Conservation (phyloP, 2,329 filamentous ascomycete species). For the Clarireedia monteithiana region DNA sequence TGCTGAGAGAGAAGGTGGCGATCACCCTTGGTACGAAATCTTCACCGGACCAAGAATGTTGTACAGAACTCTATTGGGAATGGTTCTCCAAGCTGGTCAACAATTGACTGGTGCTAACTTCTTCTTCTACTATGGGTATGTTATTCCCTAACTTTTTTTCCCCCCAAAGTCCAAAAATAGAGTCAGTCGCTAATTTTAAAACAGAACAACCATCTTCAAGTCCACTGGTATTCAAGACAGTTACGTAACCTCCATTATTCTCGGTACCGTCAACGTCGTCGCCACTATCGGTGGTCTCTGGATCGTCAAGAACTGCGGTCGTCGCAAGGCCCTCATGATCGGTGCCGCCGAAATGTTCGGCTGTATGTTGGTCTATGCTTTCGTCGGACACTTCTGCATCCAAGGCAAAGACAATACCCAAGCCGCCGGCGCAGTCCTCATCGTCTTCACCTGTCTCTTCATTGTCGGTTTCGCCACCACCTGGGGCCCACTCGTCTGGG, state of each 20-base stretch:
- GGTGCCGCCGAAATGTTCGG: conserved; percentile 55
- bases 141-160: background rate
- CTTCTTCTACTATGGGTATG: conserved; percentile 53
- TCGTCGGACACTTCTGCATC: conserved; percentile 41
- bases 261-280: conserved; percentile 58
- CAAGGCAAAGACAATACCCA: conserved; percentile 36
- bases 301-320: conserved; percentile 57
- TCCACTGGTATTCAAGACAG: conserved; percentile 57
- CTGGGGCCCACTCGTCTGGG: conserved; percentile 65
- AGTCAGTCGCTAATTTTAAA: background rate
- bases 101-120: conserved; percentile 63
- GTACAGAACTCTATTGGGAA: conserved; percentile 55
- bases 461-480: conserved; percentile 58
- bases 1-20: conserved; percentile 35
- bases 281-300: conserved; percentile 59
- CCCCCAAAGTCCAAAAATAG: background rate
- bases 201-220: conserved; percentile 53
- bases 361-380: conserved; percentile 51
- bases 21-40: conserved; percentile 44
- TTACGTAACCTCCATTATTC: conserved; percentile 61
- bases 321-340: conserved; percentile 53
- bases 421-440: conserved; percentile 49
- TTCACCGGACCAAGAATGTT: conserved; percentile 61
- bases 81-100: conserved; percentile 56
- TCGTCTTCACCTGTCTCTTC: conserved; percentile 62